A percentile compares a stretch with the other conserved stretches of the same genome.
phyloP scores from a whole-genome alignment of 2,329 filamentous ascomycete species.

The Hawksworthiomyces lignivorus region DNA sequence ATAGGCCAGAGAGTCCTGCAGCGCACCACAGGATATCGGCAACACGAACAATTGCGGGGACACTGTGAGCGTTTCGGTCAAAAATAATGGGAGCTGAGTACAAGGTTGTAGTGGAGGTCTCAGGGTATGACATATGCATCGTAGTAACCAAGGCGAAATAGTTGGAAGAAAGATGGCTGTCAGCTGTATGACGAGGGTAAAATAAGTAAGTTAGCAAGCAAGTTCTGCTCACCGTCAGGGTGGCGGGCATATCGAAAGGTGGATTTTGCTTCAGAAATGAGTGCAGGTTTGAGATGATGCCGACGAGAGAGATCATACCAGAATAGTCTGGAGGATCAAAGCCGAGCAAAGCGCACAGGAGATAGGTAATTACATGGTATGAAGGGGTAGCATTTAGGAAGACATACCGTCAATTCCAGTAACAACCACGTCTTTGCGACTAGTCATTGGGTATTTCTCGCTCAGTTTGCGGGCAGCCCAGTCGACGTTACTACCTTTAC shows the following conservation, averaged over 20 bases:
- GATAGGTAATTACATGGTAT: conserved; percentile 22
- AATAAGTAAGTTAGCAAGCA: too few relatives aligned
- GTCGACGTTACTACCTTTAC: conserved; percentile 67
- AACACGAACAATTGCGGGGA: conserved; percentile 60
- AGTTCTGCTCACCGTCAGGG: too few relatives aligned
- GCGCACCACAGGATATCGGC: conserved; percentile 67
- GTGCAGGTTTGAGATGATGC: conserved; percentile 15
- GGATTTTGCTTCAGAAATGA: too few relatives aligned
- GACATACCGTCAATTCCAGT: conserved; percentile 65
- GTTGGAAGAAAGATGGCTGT: conserved; percentile 61
- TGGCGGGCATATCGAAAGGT: too few relatives aligned
- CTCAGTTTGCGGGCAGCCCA: conserved; percentile 63
- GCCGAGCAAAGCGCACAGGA: conserved; percentile 1
- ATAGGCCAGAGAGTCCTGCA: conserved; percentile 62
- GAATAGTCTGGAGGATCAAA: not conserved
- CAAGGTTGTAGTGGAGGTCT: conserved; percentile 54
- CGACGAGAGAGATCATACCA: conserved; percentile 4
- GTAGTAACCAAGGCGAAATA: conserved; percentile 59
- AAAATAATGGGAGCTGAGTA: conserved; percentile 67
- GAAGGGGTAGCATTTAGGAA: not conserved
- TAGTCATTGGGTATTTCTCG: conserved; percentile 46
- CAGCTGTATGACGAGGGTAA: conserved; percentile 38
- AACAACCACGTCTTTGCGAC: conserved; percentile 55
- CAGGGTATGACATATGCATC: conserved; percentile 53
- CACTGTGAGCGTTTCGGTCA: conserved; percentile 62